phyloP scores from a whole-genome alignment of 305 asterid species.

The Fraxinus albicans region DNA sequence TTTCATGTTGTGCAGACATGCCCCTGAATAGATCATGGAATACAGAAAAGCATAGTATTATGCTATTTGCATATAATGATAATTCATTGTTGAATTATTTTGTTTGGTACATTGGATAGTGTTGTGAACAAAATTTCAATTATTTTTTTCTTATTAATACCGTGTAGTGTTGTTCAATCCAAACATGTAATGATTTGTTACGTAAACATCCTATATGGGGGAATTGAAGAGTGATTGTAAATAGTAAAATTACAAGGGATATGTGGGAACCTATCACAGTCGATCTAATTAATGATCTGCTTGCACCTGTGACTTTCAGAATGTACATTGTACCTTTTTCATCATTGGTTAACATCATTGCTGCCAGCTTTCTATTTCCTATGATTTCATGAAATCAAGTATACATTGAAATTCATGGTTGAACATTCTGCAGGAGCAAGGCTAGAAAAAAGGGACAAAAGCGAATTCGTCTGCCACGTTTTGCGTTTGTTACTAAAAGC shows the following conservation, averaged over 20 bases:
- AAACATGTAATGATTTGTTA: neutral
- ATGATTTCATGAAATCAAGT: neutral
- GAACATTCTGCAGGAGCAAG: constrained; percentile 53
- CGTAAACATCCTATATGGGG: neutral
- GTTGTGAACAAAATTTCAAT: neutral
- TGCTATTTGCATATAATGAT: neutral
- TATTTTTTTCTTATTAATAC: neutral
- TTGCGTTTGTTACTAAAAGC: constrained; percentile 84
- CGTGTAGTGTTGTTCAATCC: neutral
- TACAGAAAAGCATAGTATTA: neutral
- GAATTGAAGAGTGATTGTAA: neutral
- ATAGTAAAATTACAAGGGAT: neutral
- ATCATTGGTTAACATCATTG: neutral
- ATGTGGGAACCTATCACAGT: neutral
- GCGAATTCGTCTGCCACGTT: constrained; percentile 63
- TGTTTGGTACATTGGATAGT: neutral
- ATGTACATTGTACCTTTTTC: neutral
- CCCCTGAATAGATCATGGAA: neutral
- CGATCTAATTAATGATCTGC: neutral
- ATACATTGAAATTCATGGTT: neutral
- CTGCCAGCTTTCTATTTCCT: neutral
- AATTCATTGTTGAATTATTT: neutral
- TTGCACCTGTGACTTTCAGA: neutral
- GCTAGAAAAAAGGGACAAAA: constrained; percentile 64
- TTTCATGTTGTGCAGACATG: neutral